Evolutionary conservation across 495 filamentous ascomycete genomes (phyloP), one percentile per base, ranked within the genome.

Genomic region (Cetradonia linearis): DNA sequence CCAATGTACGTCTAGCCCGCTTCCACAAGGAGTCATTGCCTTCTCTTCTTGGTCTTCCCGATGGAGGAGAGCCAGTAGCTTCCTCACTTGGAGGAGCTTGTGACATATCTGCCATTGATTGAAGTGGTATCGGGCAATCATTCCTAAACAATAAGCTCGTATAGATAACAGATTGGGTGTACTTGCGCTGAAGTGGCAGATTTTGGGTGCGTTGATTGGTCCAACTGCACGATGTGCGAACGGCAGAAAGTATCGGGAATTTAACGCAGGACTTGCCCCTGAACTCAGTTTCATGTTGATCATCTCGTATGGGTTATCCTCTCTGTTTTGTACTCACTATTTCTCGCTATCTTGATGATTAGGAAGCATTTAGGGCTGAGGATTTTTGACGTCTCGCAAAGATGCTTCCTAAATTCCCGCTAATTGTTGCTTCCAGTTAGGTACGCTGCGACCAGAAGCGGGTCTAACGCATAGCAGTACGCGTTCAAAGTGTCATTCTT

Each of bases 1-100:
- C 66, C 28, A 68, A 48, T 18, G 66, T 68, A 25, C 64, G 62
- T 53, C 62, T 61, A 30, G 66, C 66, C 33, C 66, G 64, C 50
- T 68, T 68, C 66, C 66, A 68, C 9, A 68, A 25, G 20, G 66
- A 68, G 30, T 66, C 66, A 48, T 66, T 68, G 25, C 66, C 64
- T 53, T 65, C 66, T 25, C 63, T 61, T 31, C 46, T 59, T n/a
- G 47, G 28, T 58, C 44, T 65, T 25, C 27, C 49, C 13, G 53
- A 58, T 16, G 60, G 37, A 20, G 63, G 49, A 36, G 61, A 40
- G 27, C 10, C 54, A 18, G 55, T 37, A 16, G 59, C 38, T 18
- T 55, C 59, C 16, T 55, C 59, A 9, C 49, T 37, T 44, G 49
- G 59, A 27, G 59, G 40, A 23, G 50, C 49, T 61, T 61, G 59